phyloP scores from a whole-genome alignment of 2,329 filamentous ascomycete species.

The Fusarium siculi region DNA sequence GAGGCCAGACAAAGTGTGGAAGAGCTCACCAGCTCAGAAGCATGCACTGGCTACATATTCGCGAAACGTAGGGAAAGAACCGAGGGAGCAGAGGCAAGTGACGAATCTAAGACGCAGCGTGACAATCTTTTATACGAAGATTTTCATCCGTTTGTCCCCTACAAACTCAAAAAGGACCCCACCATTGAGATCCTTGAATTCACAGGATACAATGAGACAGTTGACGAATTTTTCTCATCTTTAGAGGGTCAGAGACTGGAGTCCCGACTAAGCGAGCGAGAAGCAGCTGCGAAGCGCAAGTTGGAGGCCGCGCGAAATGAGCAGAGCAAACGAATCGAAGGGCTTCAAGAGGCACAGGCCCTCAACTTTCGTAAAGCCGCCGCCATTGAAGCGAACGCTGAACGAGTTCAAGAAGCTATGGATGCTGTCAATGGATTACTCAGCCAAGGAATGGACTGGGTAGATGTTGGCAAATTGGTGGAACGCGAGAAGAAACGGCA shows the following conservation, averaged over 20 bases:
- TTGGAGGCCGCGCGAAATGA: slow-evolving; percentile 86
- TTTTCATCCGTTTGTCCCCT: slow-evolving; percentile 91
- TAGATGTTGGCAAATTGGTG: slow-evolving; percentile 87
- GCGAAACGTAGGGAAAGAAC: slow-evolving; percentile 67
- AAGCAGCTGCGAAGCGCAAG: slow-evolving; percentile 83
- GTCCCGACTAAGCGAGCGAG: slow-evolving; percentile 82
- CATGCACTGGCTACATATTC: slow-evolving; percentile 86
- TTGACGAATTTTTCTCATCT: slow-evolving; percentile 97
- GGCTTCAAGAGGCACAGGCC: slow-evolving; percentile 82
- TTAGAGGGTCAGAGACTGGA: slow-evolving; percentile 93
- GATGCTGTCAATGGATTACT: slow-evolving; percentile 94
- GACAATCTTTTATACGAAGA: slow-evolving; percentile 83
- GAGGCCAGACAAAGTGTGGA: slow-evolving; percentile 77
- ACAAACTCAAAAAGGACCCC: slow-evolving; percentile 77
- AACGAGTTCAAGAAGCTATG: slow-evolving; percentile 91
- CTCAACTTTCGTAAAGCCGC: slow-evolving; percentile 88
- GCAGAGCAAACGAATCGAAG: slow-evolving; percentile 85
- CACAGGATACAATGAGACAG: slow-evolving; percentile 88
- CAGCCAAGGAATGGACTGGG: slow-evolving; percentile 96
- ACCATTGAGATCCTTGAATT: slow-evolving; percentile 77
- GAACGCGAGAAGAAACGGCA: slow-evolving; percentile 83
- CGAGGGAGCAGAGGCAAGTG: slow-evolving; percentile 44
- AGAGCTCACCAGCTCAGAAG: slow-evolving; percentile 72
- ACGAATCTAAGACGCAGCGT: slow-evolving; percentile 50
- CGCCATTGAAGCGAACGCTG: slow-evolving; percentile 89